Evolutionary conservation across 768 basidiomycete species (phyloP).

Genomic region (Kwoniella bestiolae): DNA sequence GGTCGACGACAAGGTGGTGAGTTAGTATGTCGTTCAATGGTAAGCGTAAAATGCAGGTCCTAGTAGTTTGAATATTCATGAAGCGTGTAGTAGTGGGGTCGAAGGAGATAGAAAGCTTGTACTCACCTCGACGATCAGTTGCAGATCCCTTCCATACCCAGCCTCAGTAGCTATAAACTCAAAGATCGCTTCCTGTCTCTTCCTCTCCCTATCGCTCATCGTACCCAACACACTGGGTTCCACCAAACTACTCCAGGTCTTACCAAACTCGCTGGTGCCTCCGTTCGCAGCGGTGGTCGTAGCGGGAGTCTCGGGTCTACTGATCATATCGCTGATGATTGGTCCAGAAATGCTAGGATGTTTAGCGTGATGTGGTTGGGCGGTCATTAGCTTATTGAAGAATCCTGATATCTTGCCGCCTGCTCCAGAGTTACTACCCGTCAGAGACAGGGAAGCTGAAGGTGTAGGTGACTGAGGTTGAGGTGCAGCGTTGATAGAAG

Average conservation of each 20-base stretch:
- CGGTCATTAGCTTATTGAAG: slow-evolving; percentile 43
- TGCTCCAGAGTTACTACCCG: background rate
- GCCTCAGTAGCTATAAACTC: slow-evolving; percentile 90
- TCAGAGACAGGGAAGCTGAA: slow-evolving; percentile 1
- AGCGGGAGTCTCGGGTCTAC: slow-evolving; percentile 10
- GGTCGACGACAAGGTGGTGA: background rate
- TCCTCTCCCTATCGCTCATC: slow-evolving; percentile 76
- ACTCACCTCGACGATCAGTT: slow-evolving; percentile 84
- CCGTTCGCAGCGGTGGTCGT: background rate
- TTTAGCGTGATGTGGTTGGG: slow-evolving; percentile 3
- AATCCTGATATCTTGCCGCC: slow-evolving; percentile 43
- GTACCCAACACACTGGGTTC: slow-evolving; percentile 81
- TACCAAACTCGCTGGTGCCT: slow-evolving; percentile 29
- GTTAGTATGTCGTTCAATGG: no score
- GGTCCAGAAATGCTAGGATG: slow-evolving; percentile 68
- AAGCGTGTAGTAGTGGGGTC: no score
- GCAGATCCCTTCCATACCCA: slow-evolving; percentile 86
- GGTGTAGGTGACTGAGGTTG: slow-evolving; percentile 21
- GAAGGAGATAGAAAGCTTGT: no score
- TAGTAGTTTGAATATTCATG: no score
- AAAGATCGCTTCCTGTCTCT: slow-evolving; percentile 92
- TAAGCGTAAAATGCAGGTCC: no score
- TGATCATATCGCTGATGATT: slow-evolving; percentile 28
- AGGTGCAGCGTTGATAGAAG: background rate
- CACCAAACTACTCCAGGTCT: slow-evolving; percentile 93